These are phyloP conservation scores for Magnusiomyces suaveolens DNA, from an alignment of 1,139 yeast genomes.

Conservation along the genomic window DNA sequence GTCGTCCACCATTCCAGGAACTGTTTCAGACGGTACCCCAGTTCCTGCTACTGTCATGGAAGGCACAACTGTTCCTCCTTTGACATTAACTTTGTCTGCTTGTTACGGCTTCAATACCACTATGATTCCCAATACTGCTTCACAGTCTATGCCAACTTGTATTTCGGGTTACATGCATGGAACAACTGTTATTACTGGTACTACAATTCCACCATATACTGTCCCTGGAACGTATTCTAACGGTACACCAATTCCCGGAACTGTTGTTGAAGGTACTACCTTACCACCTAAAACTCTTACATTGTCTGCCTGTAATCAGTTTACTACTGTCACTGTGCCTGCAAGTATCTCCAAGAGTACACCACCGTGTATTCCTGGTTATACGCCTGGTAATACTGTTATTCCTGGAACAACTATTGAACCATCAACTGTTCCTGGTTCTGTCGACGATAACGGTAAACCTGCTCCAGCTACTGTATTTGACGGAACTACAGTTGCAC, in stretches of 20 bases:
- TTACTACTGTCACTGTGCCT: constrained; percentile 5
- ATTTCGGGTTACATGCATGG: constrained; percentile 8
- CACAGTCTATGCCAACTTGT: background rate
- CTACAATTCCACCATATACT: constrained; percentile 3
- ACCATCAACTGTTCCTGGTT: constrained; percentile 3
- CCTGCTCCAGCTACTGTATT: constrained; percentile 6
- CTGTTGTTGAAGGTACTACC: no score
- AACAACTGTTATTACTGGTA: constrained; percentile 7
- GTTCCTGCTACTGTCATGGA: constrained; percentile 9
- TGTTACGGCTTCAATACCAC: constrained; percentile 8
- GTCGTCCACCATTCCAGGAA: background rate
- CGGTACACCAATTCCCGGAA: constrained; percentile 5
- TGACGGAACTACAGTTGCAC: constrained; percentile 8
- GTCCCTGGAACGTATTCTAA: constrained; percentile 4
- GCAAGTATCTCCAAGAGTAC: constrained; percentile 3
- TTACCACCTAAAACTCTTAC: no score
- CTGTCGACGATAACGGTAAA: background rate
- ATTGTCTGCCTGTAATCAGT: background rate
- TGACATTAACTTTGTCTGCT: constrained; percentile 6
- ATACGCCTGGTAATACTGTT: constrained; percentile 3
- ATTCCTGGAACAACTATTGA: constrained; percentile 6
- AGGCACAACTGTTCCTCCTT: constrained; percentile 7
- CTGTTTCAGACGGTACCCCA: background rate
- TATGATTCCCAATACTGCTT: constrained; percentile 3
- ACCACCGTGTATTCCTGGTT: background rate